Base-by-base conservation (phyloP, 139 green algal genomes). In the Raphidocelis subcapitata region DNA sequence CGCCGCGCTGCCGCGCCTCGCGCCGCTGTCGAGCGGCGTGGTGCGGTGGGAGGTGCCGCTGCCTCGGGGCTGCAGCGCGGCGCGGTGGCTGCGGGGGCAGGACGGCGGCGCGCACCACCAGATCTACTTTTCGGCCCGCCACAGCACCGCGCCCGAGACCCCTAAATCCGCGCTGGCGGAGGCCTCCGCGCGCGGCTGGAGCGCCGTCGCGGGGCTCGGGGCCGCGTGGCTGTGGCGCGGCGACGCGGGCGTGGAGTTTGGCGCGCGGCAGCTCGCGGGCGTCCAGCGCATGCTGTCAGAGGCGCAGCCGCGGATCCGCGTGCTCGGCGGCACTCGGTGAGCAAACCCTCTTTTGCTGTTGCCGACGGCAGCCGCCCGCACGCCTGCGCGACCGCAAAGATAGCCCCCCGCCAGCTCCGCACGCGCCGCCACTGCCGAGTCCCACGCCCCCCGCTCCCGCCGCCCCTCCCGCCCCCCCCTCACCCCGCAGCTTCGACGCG, bases 171-270 rank as follows among this genome's bases (percentile, higher is more conserved):
- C 49, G 1, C 73, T 70, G 1, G 92, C 91, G 2, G 86, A 87
- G 49, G 69, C 67, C 1, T 72, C 72, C 0, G 70, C 67, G 0
- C 79, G 68, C 3, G 89, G 89, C 5, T 85, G 76, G 68, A 69
- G 59, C 23, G 80, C 82, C n/a, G 66, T 91, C 16, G 87, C 90
- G 70, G 88, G 88, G 0, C 76, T 85, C 12, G 92, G 92, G 4
- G 84, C 88, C 31, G 91, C 91, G 1, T 94, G 89, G 88, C 70
- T 87, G 60, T 97, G 93, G 93, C 77, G 82, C 46, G 93, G 92
- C 3, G 24, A 41, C 0, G 36, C 73, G 0, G 84, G 84, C 8
- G 59, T 81, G n/a, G 52, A 72, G 1, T 81, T 94, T 65, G 79
- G 71, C 41, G 64, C 37, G 2, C 57, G 5, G 0, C 71, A 79